phyloP scores from a whole-genome alignment of 352 stramenopile species.

The Globisporangium canariense region DNA sequence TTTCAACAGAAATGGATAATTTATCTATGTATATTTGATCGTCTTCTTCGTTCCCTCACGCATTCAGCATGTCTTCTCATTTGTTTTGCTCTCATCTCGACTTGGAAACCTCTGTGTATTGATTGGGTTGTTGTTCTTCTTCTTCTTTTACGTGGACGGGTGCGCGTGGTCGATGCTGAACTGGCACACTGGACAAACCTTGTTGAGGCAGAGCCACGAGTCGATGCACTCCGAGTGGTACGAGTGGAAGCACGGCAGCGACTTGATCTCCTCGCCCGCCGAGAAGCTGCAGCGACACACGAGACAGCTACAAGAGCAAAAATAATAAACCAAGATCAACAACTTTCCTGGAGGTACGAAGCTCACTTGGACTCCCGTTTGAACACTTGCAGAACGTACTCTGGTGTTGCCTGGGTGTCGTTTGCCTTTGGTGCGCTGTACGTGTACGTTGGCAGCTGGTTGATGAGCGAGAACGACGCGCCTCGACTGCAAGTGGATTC shows the following conservation, averaged over 20 bases:
- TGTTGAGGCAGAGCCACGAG: constrained; percentile 90
- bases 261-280: constrained; percentile 90
- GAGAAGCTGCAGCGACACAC: constrained; percentile 91
- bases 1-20: constrained; percentile 35
- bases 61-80: constrained; percentile 4
- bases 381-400: constrained; percentile 30
- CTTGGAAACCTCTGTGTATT: not conserved
- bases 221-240: constrained; percentile 94
- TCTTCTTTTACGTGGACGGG: constrained; percentile 2
- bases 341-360: not conserved
- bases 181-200: constrained; percentile 89
- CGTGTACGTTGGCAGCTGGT: constrained; percentile 78
- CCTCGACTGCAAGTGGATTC: constrained; percentile 40
- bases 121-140: not conserved
- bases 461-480: constrained; percentile 58
- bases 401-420: constrained; percentile 38
- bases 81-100: not conserved
- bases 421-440: constrained; percentile 55
- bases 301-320: constrained; percentile 65
- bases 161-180: constrained; percentile 67
- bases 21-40: constrained; percentile 48
- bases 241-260: constrained; percentile 91
- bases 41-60: constrained; percentile 11
- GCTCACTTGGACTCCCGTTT: not conserved
- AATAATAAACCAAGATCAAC: not conserved